These are phyloP conservation scores for Verruconis gallopava DNA, from an alignment of 2,329 filamentous ascomycete species.

Conservation along the genomic window DNA sequence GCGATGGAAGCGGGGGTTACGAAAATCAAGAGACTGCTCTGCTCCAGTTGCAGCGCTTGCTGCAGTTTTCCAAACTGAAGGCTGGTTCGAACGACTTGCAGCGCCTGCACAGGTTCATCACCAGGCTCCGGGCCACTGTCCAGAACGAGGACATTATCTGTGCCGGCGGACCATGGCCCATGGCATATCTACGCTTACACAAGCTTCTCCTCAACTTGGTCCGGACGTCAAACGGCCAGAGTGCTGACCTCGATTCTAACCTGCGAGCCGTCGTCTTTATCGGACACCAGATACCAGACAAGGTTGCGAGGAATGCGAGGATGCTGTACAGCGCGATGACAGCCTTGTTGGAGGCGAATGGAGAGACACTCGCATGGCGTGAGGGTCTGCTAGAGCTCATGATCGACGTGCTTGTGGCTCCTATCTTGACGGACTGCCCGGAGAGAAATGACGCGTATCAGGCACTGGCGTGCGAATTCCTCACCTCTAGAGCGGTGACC, in stretches of 20 bases:
- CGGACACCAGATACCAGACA: constrained; percentile 4
- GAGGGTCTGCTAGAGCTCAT: constrained; percentile 9
- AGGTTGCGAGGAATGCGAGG: constrained; percentile 4
- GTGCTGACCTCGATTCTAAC: constrained; percentile 14
- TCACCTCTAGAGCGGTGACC: constrained; percentile 31
- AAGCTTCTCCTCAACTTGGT: constrained; percentile 23
- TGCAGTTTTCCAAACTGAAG: constrained; percentile 29
- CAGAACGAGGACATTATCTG: constrained; percentile 16
- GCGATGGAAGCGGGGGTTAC: constrained; percentile 1
- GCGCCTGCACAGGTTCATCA: constrained; percentile 28
- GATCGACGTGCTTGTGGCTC: constrained; percentile 17
- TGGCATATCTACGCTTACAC: constrained; percentile 29
- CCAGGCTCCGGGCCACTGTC: constrained; percentile 12
- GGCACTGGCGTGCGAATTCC: constrained; percentile 28
- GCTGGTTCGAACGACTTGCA: constrained; percentile 24
- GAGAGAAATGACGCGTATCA: constrained; percentile 26
- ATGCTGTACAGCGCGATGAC: constrained; percentile 7
- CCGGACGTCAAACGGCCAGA: constrained; percentile 10
- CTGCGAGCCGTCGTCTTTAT: constrained; percentile 6
- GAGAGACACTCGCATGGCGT: not conserved
- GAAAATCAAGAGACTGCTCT: constrained; percentile 19
- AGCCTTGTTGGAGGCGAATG: not conserved
- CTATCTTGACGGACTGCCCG: constrained; percentile 21
- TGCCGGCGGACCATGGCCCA: constrained; percentile 25
- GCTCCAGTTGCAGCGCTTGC: constrained; percentile 28